These are phyloP conservation scores for Pseudomonodictys pantanalensis DNA, from an alignment of 495 filamentous ascomycete genomes.

Conservation along the genomic window DNA sequence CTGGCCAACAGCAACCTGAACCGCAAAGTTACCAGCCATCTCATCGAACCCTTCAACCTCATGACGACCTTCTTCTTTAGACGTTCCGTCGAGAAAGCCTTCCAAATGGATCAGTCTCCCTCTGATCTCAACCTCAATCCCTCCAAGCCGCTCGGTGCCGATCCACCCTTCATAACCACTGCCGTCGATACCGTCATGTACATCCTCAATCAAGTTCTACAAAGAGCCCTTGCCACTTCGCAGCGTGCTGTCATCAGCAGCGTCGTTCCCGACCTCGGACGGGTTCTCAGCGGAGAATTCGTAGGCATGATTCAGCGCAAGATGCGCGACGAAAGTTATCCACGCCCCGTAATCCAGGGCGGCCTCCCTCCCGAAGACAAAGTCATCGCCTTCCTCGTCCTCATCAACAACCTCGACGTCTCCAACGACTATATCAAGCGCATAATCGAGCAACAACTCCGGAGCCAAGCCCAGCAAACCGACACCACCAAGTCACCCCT, in stretches of 20 bases:
- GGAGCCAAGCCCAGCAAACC: constrained; percentile 32
- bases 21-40: constrained; percentile 68
- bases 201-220: constrained; percentile 87
- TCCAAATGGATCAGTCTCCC: constrained; percentile 96
- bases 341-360: constrained; percentile 69
- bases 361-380: constrained; percentile 78
- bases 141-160: constrained; percentile 61
- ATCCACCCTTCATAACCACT: constrained; percentile 88
- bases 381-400: constrained; percentile 79
- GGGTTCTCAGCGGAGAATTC: constrained; percentile 89
- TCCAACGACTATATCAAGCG: constrained; percentile 84
- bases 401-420: constrained; percentile 93
- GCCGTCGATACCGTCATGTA: constrained; percentile 99
- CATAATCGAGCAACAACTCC: constrained; percentile 69
- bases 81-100: constrained; percentile 91
- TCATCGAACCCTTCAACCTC: constrained; percentile 74
- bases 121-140: constrained; percentile 71
- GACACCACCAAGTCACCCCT: constrained; percentile 42
- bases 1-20: constrained; percentile 69
- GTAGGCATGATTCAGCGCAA: constrained; percentile 95
- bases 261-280: constrained; percentile 74
- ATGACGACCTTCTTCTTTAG: constrained; percentile 96
- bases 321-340: constrained; percentile 94
- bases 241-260: constrained; percentile 70
- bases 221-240: constrained; percentile 79